Evolutionary conservation across 805 yeast species (phyloP), one percentile per base, ranked within the genome.

Genomic region (Saturnispora quitensis): DNA sequence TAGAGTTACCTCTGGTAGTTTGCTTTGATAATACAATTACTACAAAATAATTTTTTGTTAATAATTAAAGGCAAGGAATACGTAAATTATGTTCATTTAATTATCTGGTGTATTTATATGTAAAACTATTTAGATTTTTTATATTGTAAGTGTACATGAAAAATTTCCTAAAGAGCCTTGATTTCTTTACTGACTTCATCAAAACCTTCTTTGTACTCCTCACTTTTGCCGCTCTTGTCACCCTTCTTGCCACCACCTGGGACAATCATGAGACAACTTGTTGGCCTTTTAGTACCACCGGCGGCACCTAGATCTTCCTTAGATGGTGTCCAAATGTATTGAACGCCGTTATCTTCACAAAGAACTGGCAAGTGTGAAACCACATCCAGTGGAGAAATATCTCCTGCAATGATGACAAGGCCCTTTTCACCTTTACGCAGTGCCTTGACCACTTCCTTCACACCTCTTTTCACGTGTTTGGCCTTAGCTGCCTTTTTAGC

Each of bases 301-400:
- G 99, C 99, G 57, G 96, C 86, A 35, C 99, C 99, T 59, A 93
- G 79, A 67, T 93, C 98, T 74, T 93, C 97, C 73, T 93, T 93
- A 48, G 97, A 89, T 63, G 99, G 99, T 56, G 93, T 81, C 71
- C 93, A 93, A 42, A 91, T 78, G 66, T 75, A 95, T 64, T 98
- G 97, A 47, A 93, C 97, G 46, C 86, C 73, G 57, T 79, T 74
- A 68, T 93, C 99, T 74, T 93, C 99, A 73, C 99, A 93, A 56
- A 93, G 78, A 46, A 95, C 97, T 51, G 99, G 99, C 52, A 93
- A 80, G 68, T 93, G 99, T 43, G 97, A 89, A 60, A 95, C 87
- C 45, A 93, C 98, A 68, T 93, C 99, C 48, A 90, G 81, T 54
- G 99, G 99, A 51, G 95, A 90, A 58, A 95, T 93, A 68, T 93